These are phyloP conservation scores for Globisporangium megalacanthum DNA, from an alignment of 352 stramenopile genomes.

Conservation along the genomic window DNA sequence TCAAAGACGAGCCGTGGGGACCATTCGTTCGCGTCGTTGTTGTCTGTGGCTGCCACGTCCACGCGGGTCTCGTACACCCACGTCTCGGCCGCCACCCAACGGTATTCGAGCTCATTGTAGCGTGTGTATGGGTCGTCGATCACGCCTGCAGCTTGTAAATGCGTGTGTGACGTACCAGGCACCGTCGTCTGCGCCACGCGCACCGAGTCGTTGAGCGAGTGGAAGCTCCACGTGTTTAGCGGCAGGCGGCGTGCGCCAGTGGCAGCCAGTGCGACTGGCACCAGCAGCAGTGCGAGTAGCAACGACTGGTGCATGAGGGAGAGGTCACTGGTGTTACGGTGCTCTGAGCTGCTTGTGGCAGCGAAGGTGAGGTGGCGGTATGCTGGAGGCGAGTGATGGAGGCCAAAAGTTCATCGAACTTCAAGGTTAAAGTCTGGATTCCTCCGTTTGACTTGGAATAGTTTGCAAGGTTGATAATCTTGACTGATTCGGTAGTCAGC, in stretches of 20 bases:
- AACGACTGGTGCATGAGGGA: not conserved
- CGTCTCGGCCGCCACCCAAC: conserved; percentile 61
- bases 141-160: conserved; percentile 54
- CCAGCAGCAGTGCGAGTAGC: not conserved
- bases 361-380: not conserved
- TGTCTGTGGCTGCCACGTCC: conserved; percentile 14
- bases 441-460: no score
- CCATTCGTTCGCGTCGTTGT: not conserved
- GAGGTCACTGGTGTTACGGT: no score
- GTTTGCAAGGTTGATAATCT: no score
- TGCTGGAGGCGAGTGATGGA: no score
- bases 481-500: no score
- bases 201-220: conserved; percentile 54
- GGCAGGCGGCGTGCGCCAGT: conserved; percentile 15
- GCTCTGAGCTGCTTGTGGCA: not conserved
- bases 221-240: conserved; percentile 47
- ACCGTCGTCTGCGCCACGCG: conserved; percentile 37
- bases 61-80: conserved; percentile 71
- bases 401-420: not conserved
- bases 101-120: conserved; percentile 64
- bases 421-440: no score
- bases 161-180: conserved; percentile 67
- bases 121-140: conserved; percentile 62
- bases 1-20: conserved; percentile 43
- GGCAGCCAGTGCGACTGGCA: conserved; percentile 1